A percentile compares a stretch with the other conserved stretches of the same genome.
Conservation (phyloP, 768 basidiomycete genomes). For the Suillus bovinus region DNA sequence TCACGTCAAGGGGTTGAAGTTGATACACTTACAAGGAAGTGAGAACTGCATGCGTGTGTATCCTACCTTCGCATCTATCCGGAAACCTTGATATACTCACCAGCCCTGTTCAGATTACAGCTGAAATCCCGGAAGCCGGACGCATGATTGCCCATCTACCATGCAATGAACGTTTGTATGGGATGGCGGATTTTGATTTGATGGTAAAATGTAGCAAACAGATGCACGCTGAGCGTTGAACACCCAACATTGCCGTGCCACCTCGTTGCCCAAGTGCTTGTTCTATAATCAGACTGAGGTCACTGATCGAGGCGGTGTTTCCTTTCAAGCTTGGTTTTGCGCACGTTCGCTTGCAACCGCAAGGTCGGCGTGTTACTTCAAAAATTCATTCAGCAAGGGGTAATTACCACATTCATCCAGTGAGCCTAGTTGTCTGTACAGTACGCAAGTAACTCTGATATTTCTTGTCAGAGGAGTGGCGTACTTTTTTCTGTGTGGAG, state of each 20-base stretch:
- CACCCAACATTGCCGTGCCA: not conserved
- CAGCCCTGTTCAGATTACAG: not conserved
- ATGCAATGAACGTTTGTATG: not conserved
- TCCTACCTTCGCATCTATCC: not conserved
- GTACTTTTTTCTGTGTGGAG: not conserved
- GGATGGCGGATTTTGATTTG: not conserved
- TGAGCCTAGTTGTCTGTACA: not conserved
- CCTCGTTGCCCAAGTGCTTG: not conserved
- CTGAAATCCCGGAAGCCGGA: not conserved
- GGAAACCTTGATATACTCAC: not conserved
- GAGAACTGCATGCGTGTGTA: not conserved
- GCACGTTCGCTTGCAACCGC: not conserved
- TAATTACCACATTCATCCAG: not conserved
- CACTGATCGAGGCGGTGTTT: not conserved
- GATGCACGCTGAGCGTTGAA: not conserved
- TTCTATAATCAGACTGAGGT: not conserved
- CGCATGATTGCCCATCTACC: no score
- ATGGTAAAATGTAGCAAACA: not conserved
- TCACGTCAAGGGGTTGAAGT: not conserved
- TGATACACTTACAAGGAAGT: not conserved
- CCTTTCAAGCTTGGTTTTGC: not conserved
- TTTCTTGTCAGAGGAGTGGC: no score
- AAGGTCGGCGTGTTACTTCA: not conserved
- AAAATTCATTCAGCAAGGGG: conserved; percentile 2
- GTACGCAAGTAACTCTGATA: not conserved